A percentile compares a stretch with the other conserved stretches of the same genome.
Conservation (phyloP, 768 basidiomycete species). For the Mycena belliarum region DNA sequence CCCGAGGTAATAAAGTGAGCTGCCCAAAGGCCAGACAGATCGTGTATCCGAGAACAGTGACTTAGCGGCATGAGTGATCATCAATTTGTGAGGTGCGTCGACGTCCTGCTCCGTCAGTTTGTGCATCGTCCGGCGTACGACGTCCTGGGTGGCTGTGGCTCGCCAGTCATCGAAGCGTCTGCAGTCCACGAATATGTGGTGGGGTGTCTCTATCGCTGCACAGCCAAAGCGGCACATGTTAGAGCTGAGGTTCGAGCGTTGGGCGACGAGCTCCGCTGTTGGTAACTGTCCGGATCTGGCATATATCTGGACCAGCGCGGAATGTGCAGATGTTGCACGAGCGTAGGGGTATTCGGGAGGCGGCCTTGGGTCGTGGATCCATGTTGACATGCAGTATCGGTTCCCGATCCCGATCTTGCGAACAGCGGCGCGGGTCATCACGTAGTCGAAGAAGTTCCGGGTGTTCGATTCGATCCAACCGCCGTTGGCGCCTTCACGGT, state of each 20-base stretch:
- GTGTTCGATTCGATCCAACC: conserved; percentile 11
- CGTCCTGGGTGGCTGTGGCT: neutral
- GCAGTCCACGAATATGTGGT: conserved; percentile 2
- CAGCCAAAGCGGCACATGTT: neutral
- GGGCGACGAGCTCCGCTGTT: conserved; percentile 9
- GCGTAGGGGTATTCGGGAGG: conserved; percentile 23
- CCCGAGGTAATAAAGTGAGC: neutral
- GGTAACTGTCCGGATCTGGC: conserved; percentile 24
- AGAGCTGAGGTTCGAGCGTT: neutral
- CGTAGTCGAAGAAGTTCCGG: neutral
- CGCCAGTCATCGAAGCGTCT: neutral
- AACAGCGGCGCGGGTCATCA: no score
- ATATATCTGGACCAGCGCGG: conserved; percentile 25
- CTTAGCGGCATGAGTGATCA: neutral
- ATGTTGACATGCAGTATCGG: neutral
- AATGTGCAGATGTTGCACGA: conserved; percentile 20
- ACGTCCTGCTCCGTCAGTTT: neutral
- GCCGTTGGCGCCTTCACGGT: neutral
- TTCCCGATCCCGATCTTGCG: neutral
- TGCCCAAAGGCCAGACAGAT: neutral
- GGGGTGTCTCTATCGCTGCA: neutral
- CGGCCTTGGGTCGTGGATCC: neutral
- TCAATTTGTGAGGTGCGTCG: neutral
- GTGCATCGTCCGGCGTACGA: neutral
- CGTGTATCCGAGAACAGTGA: neutral